Evolutionary conservation across 768 basidiomycete genomes (phyloP), one percentile per base, ranked within the genome.

Genomic region (Lyophyllum decastes): DNA sequence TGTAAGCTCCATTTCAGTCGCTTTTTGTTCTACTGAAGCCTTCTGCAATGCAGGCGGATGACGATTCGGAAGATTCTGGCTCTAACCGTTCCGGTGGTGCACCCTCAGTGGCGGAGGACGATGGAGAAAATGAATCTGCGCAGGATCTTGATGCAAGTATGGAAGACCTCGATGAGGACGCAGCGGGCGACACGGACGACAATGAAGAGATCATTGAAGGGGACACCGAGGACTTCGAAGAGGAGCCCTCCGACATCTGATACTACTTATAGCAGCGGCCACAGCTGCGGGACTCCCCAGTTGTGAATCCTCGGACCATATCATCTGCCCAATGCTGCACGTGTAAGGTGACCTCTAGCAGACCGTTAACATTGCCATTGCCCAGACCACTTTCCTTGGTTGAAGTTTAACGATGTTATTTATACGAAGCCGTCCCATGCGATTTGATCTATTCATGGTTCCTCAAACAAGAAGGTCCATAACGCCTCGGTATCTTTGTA

Each of bases 381-480:
- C n/a, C n/a, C n/a, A 38, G 35, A 38, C 35, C 35, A 3, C 16
- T 38, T n/a, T 38, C 35, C 35, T 38, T 38, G 35, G 11, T 38
- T 16, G 16, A 38, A 4, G 30, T 47, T 16, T 11, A 26, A 26
- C 25, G 21, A 40, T 34, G 60, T n/a, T n/a, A n/a, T n/a, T 52
- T 58, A 56, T 56, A 55, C 56, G 59, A 57, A 16, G 19, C 25
- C n/a, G 16, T 21, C 34, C 44, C 41, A 25, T 33, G 21, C 19
- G 12, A 49, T 50, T 34, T 57, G 49, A 55, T 24, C 58, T 59
- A 50, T 52, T 50, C 47, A 62, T 40, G 50, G 25, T 34, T 61
- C 63, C 2, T 69, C 70, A 54, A 90, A 80, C 64, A 98, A 72
- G 74, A 98, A 97, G 17, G 77, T 80, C 94, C 95, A 98, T 52